These are phyloP conservation scores for Dactylellina haptotyla DNA, from an alignment of 2,329 filamentous ascomycete species.

Conservation along the genomic window DNA sequence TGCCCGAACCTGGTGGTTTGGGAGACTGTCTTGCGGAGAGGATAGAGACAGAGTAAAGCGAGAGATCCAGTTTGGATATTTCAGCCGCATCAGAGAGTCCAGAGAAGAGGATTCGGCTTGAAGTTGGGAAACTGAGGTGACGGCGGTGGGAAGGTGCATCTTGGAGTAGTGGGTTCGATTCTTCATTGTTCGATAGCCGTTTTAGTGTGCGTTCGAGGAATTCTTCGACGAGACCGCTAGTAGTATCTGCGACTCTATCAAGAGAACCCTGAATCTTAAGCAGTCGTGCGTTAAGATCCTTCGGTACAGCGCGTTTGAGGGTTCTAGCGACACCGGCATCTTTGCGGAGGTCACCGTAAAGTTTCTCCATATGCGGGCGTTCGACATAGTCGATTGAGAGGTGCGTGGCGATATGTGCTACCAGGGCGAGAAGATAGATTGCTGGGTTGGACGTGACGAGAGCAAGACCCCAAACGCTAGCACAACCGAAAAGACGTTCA, in stretches of 20 bases:
- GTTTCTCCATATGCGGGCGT: constrained; percentile 96
- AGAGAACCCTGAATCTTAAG: constrained; percentile 74
- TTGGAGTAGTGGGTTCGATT: constrained; percentile 14
- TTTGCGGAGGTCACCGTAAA: constrained; percentile 85
- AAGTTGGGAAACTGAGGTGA: constrained; percentile 39
- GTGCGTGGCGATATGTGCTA: constrained; percentile 85
- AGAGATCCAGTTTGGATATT: constrained; percentile 71
- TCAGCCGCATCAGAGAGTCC: constrained; percentile 68
- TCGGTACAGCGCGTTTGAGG: constrained; percentile 81
- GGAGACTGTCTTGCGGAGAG: constrained; percentile 54
- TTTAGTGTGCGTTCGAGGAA: constrained; percentile 85
- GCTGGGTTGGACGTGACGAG: constrained; percentile 89
- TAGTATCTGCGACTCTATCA: constrained; percentile 86
- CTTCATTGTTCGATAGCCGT: constrained; percentile 72
- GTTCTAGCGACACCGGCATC: constrained; percentile 94
- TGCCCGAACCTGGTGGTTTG: constrained; percentile 39
- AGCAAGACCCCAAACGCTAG: constrained; percentile 93
- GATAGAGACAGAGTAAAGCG: constrained; percentile 76
- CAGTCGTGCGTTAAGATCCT: constrained; percentile 65
- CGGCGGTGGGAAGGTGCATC: constrained; percentile 15
- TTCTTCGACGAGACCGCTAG: constrained; percentile 88
- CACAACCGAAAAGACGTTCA: constrained; percentile 89
- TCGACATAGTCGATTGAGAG: constrained; percentile 93
- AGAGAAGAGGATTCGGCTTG: constrained; percentile 40
- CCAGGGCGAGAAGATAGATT: constrained; percentile 84